phyloP scores from a whole-genome alignment of 305 asterid species.

The Rubia tinctorum region DNA sequence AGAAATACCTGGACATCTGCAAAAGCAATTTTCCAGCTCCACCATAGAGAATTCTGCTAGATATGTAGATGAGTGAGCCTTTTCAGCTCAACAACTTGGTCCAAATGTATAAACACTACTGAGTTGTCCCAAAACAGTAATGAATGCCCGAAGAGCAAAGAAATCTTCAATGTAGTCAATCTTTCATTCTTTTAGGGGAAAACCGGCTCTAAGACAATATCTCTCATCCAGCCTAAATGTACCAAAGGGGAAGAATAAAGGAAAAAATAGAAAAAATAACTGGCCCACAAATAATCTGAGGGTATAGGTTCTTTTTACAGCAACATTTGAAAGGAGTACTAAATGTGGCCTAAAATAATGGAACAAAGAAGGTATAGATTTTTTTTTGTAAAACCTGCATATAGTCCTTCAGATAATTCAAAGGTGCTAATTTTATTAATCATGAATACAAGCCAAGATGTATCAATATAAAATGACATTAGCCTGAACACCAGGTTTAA shows the following conservation, averaged over 20 bases:
- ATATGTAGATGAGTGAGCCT: constrained; percentile 90
- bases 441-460: no score
- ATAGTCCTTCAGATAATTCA: no score
- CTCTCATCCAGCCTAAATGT: neutral
- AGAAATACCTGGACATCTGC: constrained; percentile 78
- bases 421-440: no score
- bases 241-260: neutral
- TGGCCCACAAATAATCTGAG: neutral
- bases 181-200: constrained; percentile 55
- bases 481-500: no score
- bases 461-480: no score
- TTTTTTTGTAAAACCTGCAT: no score
- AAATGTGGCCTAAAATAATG: neutral
- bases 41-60: constrained; percentile 99
- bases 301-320: neutral
- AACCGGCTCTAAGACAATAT: no score
- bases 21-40: constrained; percentile 95
- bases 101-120: constrained; percentile 95
- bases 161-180: constrained; percentile 82
- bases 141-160: constrained; percentile 83
- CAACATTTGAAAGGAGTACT: neutral
- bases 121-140: constrained; percentile 96
- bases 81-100: constrained; percentile 93
- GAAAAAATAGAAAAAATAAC: no score
- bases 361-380: neutral